Percentiles rank a stretch among this genome's conserved stretches.
phyloP scores from a whole-genome alignment of 1,139 yeast species.

The Eremothecium cymbalariae region DNA sequence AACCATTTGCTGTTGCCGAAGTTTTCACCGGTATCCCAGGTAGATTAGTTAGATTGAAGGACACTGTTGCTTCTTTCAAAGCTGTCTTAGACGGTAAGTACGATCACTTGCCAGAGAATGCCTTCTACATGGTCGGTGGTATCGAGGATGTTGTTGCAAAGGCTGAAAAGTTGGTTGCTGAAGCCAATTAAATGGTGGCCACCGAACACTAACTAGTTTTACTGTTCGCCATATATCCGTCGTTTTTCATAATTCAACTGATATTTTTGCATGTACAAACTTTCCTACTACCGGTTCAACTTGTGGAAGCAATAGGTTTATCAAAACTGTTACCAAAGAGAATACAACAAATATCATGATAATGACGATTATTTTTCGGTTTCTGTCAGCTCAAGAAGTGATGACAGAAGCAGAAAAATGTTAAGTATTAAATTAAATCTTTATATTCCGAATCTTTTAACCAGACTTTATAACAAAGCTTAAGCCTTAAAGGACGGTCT shows the following conservation, averaged over 20 bases:
- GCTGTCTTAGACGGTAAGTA: slow-evolving; percentile 97
- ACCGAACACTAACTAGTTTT: slow-evolving; percentile 1
- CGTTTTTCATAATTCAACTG: slow-evolving; percentile 1
- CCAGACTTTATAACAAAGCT: too few species aligned
- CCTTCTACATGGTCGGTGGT: slow-evolving; percentile 99
- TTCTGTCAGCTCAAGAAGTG: slow-evolving; percentile 4
- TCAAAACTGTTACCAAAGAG: too few species aligned
- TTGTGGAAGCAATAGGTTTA: too few species aligned
- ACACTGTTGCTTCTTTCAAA: slow-evolving; percentile 89
- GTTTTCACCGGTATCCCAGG: slow-evolving; percentile 99
- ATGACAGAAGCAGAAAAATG: slow-evolving; percentile 3
- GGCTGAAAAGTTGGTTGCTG: slow-evolving; percentile 98
- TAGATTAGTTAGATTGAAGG: slow-evolving; percentile 93
- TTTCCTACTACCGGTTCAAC: too few species aligned
- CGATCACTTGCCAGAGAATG: slow-evolving; percentile 97
- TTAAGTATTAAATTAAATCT: slow-evolving; percentile 9
- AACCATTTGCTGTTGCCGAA: slow-evolving; percentile 99
- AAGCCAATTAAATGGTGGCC: slow-evolving; percentile 49
- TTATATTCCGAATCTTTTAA: slow-evolving; percentile 11
- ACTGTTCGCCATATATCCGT: neutral
- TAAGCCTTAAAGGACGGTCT: too few species aligned
- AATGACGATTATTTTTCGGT: slow-evolving; percentile 5
- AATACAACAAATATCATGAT: slow-evolving; percentile 2
- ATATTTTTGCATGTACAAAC: slow-evolving; percentile 5
- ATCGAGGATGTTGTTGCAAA: slow-evolving; percentile 96